Percentiles rank a stretch among this genome's conserved stretches.
These are phyloP conservation scores for Sugiyamaella americana DNA, from an alignment of 805 yeast genomes.

Conservation along the genomic window DNA sequence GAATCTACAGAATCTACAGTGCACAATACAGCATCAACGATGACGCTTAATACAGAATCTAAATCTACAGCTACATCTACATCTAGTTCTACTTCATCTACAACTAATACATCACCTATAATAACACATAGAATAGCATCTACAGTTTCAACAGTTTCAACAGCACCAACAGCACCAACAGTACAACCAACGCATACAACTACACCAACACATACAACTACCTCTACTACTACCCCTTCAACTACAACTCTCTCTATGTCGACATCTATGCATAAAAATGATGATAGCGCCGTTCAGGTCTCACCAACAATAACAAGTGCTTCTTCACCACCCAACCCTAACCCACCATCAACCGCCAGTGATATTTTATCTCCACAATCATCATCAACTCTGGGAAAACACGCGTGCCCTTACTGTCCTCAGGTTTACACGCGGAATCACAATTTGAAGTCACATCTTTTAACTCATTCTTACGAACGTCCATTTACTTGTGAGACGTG, in stretches of 20 bases:
- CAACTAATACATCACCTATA: background rate
- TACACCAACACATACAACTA: background rate
- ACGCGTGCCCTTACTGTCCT: conserved; percentile 52
- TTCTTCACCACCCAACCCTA: background rate
- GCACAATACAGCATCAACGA: background rate
- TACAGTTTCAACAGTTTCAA: background rate
- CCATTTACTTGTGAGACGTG: conserved; percentile 63
- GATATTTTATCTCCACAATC: background rate
- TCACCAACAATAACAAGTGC: background rate
- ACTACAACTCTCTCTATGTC: too few species aligned
- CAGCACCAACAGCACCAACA: background rate
- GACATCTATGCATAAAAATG: background rate
- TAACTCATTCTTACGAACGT: conserved; percentile 59
- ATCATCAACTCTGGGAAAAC: conserved; percentile 29
- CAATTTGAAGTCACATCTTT: conserved; percentile 63
- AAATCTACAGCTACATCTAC: background rate
- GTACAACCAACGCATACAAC: background rate
- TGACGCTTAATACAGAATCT: background rate
- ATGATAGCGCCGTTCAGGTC: background rate
- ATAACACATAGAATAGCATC: background rate
- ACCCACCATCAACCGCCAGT: background rate
- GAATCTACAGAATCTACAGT: background rate
- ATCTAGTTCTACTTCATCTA: background rate
- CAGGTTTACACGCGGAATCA: conserved; percentile 67
- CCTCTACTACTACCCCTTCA: too few species aligned